Base-by-base conservation (phyloP, 805 yeast genomes). In the Wickerhamiella shivajii region DNA sequence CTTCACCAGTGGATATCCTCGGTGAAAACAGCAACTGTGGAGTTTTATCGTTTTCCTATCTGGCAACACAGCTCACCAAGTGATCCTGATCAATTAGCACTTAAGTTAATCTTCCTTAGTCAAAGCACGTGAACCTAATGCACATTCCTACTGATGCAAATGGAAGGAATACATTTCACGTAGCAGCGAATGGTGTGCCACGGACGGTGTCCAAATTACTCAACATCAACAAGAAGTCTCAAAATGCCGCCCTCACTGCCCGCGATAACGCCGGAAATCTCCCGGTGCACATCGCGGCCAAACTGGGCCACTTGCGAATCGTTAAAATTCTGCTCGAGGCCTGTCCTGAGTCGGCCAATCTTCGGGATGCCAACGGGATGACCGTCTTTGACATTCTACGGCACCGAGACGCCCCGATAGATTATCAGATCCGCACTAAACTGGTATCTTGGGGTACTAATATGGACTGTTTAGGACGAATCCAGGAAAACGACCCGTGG, bases 241-340 rank as follows among this genome's bases (percentile, higher is more conserved):
- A 40, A 14, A 25, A 23, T 2, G 28, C 43, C 3, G 41, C 31
- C n/a, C 33, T 46, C 18, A 15, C 29, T 11, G 41, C 44, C 11
- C 39, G 36, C 17, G 50, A 47, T 37, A 20, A 33, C 11, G 18
- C 18, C 11, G 50, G 50, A 25, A 24, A 37, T 7, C 43, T 47
- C 10, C 51, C 51, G 4, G 39, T 46, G 18, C 47, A 44, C 18
- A 6, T 36, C 1, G 51, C 51, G 10, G 51, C 51, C 3, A 29
- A 36, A 16, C 20, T 19, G 21, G 49, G 51, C 13, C 29, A 43
- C 19, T 20, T 47, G 17, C 25, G 43, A 7, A 40, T 36, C 13
- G 26, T 45, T 16, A 21, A 33, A 5, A 25, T 36, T 6, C 37
- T 45, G 6, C 25, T 42, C 3, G 49, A 45, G 3, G 39, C 42